Evolutionary conservation across 2,329 filamentous ascomycete genomes (phyloP).

Genomic region (Fusarium scirpi): DNA sequence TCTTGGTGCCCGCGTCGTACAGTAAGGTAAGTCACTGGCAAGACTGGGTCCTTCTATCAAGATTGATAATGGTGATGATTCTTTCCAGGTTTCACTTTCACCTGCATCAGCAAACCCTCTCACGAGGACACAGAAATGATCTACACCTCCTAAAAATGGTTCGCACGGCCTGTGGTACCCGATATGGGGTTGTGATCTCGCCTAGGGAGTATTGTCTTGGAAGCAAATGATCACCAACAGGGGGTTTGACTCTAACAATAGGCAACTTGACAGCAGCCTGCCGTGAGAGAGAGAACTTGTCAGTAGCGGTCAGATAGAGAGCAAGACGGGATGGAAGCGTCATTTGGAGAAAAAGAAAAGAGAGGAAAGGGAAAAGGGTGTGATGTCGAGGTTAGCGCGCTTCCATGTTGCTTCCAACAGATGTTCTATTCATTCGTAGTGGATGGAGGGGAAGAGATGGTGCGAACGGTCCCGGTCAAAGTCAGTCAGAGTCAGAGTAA

Average conservation of each 20-base stretch:
- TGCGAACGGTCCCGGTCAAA: background rate
- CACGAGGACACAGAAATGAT: background rate
- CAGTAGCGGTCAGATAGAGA: constrained; percentile 14
- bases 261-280: background rate
- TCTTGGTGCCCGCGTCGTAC: constrained; percentile 7
- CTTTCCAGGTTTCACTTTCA: background rate
- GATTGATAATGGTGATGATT: constrained; percentile 5
- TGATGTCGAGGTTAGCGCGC: constrained; percentile 30
- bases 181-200: constrained; percentile 5
- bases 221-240: constrained; percentile 20
- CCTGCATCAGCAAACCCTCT: background rate
- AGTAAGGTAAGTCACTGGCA: background rate
- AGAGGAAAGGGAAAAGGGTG: background rate
- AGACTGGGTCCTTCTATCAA: background rate
- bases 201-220: constrained; percentile 1
- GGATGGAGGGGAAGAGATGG: background rate
- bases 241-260: background rate
- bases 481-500: background rate
- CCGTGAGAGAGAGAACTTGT: background rate
- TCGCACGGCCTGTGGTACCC: constrained; percentile 4
- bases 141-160: background rate
- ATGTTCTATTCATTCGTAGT: constrained; percentile 24
- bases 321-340: constrained; percentile 10
- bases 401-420: constrained; percentile 32
- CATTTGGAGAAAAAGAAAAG: background rate